phyloP scores from a whole-genome alignment of 345 rosid genomes.

The Sisymbrium altissimum region DNA sequence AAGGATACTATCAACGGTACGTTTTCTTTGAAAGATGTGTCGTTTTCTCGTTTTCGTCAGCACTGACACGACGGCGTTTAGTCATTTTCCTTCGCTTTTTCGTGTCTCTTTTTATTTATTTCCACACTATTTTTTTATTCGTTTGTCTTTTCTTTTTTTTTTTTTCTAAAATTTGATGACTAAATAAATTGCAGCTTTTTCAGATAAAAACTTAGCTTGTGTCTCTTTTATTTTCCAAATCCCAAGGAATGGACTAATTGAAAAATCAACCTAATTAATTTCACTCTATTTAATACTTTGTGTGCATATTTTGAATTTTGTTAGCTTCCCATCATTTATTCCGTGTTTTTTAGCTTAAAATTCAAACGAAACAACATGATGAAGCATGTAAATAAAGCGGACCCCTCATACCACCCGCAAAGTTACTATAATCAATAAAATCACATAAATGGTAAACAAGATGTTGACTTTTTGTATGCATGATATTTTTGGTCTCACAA shows the following conservation, averaged over 20 bases:
- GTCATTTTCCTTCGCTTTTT: slow-evolving; percentile 14
- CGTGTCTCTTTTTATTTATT: neutral
- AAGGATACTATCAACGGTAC: slow-evolving; percentile 64
- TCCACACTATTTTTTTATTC: neutral
- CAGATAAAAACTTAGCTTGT: slow-evolving; percentile 14
- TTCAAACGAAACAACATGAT: slow-evolving; percentile 22
- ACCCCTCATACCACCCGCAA: slow-evolving; percentile 33
- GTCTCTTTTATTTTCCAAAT: slow-evolving; percentile 12
- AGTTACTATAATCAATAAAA: slow-evolving; percentile 16
- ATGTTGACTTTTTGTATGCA: slow-evolving; percentile 21
- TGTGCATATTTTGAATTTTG: neutral
- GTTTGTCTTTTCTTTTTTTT: neutral
- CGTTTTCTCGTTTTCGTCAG: slow-evolving; percentile 8
- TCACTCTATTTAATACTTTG: neutral
- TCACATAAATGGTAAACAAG: slow-evolving; percentile 18
- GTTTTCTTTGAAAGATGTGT: slow-evolving; percentile 21
- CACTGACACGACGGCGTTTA: slow-evolving; percentile 38
- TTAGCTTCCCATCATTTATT: neutral
- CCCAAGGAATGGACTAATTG: slow-evolving; percentile 5
- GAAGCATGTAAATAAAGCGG: slow-evolving; percentile 31
- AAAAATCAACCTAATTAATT: neutral
- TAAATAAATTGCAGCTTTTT: slow-evolving; percentile 12
- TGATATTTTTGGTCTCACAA: slow-evolving; percentile 6
- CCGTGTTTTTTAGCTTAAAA: neutral
- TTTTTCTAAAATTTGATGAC: slow-evolving; percentile 2